Base-by-base conservation (phyloP, 148 eudicot species). In the Talinum fruticosum region DNA sequence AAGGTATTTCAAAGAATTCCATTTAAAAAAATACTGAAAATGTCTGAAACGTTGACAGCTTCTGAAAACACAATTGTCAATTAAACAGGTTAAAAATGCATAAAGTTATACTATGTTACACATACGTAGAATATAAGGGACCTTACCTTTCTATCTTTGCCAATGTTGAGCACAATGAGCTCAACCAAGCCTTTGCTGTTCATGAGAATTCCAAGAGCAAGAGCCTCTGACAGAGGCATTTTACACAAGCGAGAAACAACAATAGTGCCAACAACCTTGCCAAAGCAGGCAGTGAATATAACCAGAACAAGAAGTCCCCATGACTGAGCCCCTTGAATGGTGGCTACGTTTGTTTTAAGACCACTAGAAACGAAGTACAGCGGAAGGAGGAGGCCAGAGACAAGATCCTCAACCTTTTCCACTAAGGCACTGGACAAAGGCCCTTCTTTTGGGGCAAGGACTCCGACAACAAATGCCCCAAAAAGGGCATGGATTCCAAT, bases 401-500 rank as follows among this genome's bases (percentile, higher is more conserved):
- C 97, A 8, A 93, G 90, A 84, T 93, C 97, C 81, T 93, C 97
- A 0, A 93, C 93, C 65, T 93, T 93, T 67, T 93, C 97, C 68
- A 93, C 93, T 3, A 93, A 83, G n/a, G 89, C 95, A 41, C 90
- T 86, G 0, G 93, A 87, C 29, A 93, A 84, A 0, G 96, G 90
- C 41, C 97, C 97, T 26, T 93, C 93, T 61, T 93, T 91, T 0
- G 97, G 97, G 10, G 90, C 85, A 47, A 91, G 75, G 44, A 93
- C 90, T 6, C 97, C 97, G 3, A 93, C 68, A 35, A 91, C 90
- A 83, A 93, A 93, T 18, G 96, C 97, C 59, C 97, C 97, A 45
- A 93, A 93, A 6, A 91, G 87, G 33, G 97, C 97, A 76, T 93
- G 97, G 41, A 93, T 93, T 8, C 97, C 97, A 32, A 91, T 91